Conservation (phyloP, 2,329 filamentous ascomycete genomes). For the Cladosporium sp. region DNA sequence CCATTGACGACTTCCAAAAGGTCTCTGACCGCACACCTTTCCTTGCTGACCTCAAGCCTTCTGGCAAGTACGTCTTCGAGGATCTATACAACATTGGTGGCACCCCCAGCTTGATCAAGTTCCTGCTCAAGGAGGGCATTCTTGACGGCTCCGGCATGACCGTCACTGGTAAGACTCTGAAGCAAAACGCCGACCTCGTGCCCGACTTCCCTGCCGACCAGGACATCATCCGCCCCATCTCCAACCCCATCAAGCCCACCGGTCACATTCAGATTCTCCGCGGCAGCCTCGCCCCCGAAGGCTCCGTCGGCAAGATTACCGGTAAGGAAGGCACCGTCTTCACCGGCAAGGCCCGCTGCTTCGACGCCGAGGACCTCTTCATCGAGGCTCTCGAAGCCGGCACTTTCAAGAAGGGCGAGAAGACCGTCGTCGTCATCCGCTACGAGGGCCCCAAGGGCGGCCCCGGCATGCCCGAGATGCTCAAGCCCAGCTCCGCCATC, state of each 20-base stretch:
- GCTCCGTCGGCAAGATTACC: conserved; percentile 73
- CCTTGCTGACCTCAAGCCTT: conserved; percentile 54
- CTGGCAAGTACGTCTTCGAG: conserved; percentile 56
- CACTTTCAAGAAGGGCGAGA: conserved; percentile 73
- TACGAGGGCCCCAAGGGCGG: conserved; percentile 74
- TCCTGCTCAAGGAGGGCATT: conserved; percentile 51
- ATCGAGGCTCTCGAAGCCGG: conserved; percentile 65
- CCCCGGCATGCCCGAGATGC: conserved; percentile 74
- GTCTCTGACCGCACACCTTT: conserved; percentile 53
- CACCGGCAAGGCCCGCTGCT: conserved; percentile 68
- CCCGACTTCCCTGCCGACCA: conserved; percentile 68
- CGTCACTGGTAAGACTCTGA: conserved; percentile 52
- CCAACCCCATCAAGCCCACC: conserved; percentile 68
- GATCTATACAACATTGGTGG: conserved; percentile 60
- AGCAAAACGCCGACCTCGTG: conserved; percentile 54
- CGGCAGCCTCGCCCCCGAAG: conserved; percentile 68
- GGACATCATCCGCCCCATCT: conserved; percentile 68
- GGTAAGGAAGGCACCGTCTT: conserved; percentile 71
- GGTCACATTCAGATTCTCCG: conserved; percentile 74
- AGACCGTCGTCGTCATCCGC: conserved; percentile 73
- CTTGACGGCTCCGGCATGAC: conserved; percentile 51
- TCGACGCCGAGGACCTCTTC: conserved; percentile 69
- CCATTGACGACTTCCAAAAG: conserved; percentile 53
- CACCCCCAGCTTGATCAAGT: conserved; percentile 52
- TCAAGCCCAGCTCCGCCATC: conserved; percentile 70